Base-by-base conservation (phyloP, 495 filamentous ascomycete genomes). In the Ramalina peruviana region DNA sequence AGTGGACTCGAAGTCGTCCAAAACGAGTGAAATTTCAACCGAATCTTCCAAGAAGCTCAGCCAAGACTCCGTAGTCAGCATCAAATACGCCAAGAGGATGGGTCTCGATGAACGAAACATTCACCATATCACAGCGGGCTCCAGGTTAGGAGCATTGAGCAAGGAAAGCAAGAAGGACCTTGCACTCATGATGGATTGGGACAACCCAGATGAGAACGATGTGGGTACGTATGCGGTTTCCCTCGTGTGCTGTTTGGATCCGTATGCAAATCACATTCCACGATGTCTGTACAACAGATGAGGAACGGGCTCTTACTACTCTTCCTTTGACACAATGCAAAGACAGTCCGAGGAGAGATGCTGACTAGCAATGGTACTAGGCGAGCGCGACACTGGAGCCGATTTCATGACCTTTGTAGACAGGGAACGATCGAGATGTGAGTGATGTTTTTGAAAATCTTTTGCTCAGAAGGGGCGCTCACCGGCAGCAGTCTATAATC, bases 401-500 rank as follows among this genome's bases (percentile, higher is more conserved):
- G 60, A 57, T 1, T 58, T 55, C 21, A 44, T 48, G 25, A 54
- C 57, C 12, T 57, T 59, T 30, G 53, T 63, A 44, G 65, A 69
- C 20, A 55, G 66, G 30, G 62, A 67, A 41, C 58, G 61, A 46
- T 62, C 64, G 0, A 61, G 58, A 48, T 44, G 62, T 64, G 56
- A 59, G 53, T 38, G 33, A 6, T 2, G 19, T 50, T 21, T 1
- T 20, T 15, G 27, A 26, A 39, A 13, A 10, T 10, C 9, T 15
- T 19, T 17, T 33, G 6, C 21, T 15, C 20, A 16, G 27, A 30
- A 30, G 27, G 1, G 3, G 36, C n/a, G 43, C 38, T 58, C 27
- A 55, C 25, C 7, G 0, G n/a, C 1, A 12, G 7, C 45, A 71
- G 69, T 64, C 17, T 66, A 70, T 46, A 66, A 72, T 27, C 54